Conservation (phyloP, 1,139 yeast genomes). For the Schwanniomyces etchellsii region DNA sequence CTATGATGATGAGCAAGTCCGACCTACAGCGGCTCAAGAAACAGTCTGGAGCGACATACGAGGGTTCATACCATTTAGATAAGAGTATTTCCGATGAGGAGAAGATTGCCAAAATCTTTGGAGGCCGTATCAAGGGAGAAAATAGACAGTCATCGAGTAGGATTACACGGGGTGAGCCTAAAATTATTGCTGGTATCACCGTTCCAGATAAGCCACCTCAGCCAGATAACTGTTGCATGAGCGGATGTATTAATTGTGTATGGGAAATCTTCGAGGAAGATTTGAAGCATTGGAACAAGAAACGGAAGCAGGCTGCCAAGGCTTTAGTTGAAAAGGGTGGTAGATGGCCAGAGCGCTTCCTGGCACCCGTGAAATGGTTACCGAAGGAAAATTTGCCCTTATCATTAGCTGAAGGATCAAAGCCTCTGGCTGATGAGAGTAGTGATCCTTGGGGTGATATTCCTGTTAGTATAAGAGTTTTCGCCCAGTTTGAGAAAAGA, state of each 20-base stretch:
- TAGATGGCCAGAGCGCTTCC: conserved; percentile 76
- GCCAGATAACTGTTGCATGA: conserved; percentile 96
- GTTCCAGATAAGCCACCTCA: conserved; percentile 82
- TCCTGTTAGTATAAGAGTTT: conserved; percentile 72
- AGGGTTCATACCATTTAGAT: conserved; percentile 41
- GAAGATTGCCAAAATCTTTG: conserved; percentile 48
- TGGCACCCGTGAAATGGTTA: conserved; percentile 53
- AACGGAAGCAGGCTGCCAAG: conserved; percentile 58
- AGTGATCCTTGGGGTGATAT: conserved; percentile 55
- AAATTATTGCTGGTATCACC: conserved; percentile 58
- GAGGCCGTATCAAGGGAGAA: conserved; percentile 55
- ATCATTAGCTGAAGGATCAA: conserved; percentile 21
- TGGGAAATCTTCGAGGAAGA: conserved; percentile 94
- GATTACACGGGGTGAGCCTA: conserved; percentile 34
- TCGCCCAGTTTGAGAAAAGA: conserved; percentile 75
- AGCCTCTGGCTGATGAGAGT: conserved; percentile 11
- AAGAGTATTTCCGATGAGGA: conserved; percentile 37
- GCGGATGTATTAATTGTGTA: conserved; percentile 94
- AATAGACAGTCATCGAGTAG: conserved; percentile 47
- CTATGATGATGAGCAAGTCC: conserved; percentile 18
- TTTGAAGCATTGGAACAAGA: conserved; percentile 68
- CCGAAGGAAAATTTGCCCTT: conserved; percentile 29
- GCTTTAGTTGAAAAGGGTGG: conserved; percentile 44
- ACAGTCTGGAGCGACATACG: conserved; percentile 26
- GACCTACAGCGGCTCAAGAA: conserved; percentile 17